Percentiles rank a stretch among this genome's conserved stretches.
These are phyloP conservation scores for Boletus barrowsii DNA, from an alignment of 768 basidiomycete species.

Conservation along the genomic window DNA sequence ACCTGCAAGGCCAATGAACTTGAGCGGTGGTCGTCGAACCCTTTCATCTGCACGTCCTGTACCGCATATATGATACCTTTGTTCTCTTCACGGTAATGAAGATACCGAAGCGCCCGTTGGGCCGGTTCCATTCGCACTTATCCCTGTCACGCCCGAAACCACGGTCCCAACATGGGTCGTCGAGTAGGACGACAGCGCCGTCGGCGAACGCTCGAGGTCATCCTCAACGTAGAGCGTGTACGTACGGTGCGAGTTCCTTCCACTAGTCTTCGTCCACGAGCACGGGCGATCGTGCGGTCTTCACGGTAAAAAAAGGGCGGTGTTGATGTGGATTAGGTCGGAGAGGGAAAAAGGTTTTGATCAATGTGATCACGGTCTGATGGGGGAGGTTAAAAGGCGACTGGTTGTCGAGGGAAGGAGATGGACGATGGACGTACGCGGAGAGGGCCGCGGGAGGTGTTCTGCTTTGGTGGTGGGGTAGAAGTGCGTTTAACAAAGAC, in stretches of 20 bases:
- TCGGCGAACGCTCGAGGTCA: conserved; percentile 18
- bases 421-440: conserved; percentile 18
- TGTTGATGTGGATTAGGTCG: conserved; percentile 17
- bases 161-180: background rate
- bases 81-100: too few relatives aligned
- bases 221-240: conserved; percentile 33
- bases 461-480: conserved; percentile 24
- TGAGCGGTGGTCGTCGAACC: too few relatives aligned
- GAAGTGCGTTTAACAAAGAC: conserved; percentile 24
- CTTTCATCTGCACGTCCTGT: too few relatives aligned
- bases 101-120: too few relatives aligned
- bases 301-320: conserved; percentile 29
- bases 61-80: too few relatives aligned
- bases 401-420: background rate
- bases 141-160: too few relatives aligned
- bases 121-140: too few relatives aligned
- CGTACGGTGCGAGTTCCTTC: conserved; percentile 30
- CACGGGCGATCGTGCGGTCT: conserved; percentile 25
- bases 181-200: conserved; percentile 9
- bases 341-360: conserved; percentile 19
- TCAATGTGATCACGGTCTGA: conserved; percentile 23
- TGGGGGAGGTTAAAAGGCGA: background rate
- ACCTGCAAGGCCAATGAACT: too few relatives aligned
- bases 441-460: conserved; percentile 30
- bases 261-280: conserved; percentile 32